These are phyloP conservation scores for Umbelopsis sp. DNA, from an alignment of 371 early-diverging fungal genomes.

Conservation along the genomic window DNA sequence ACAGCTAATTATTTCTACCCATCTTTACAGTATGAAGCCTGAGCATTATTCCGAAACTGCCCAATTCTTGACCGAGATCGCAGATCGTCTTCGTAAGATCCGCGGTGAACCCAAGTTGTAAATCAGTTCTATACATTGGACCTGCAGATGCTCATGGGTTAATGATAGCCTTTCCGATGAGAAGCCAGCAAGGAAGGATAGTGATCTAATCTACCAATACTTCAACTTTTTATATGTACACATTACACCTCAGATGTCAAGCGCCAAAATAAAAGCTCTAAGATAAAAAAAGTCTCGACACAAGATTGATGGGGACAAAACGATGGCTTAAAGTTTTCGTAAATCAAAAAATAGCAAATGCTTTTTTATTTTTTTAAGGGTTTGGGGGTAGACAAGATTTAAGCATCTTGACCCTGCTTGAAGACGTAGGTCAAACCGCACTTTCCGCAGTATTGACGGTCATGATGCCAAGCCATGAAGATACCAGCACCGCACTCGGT, in stretches of 20 bases:
- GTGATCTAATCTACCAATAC: too few relatives aligned
- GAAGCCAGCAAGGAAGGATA: too few relatives aligned
- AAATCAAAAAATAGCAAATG: not conserved
- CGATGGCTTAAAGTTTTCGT: too few relatives aligned
- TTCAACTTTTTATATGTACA: too few relatives aligned
- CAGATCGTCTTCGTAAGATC: constrained; percentile 36
- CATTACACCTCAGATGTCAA: too few relatives aligned
- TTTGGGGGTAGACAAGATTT: not conserved
- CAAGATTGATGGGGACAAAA: too few relatives aligned
- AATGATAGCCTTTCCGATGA: not conserved
- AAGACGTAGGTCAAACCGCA: constrained; percentile 62
- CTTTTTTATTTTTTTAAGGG: constrained; percentile 1
- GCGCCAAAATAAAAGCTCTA: not conserved
- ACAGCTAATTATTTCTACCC: constrained; percentile 4
- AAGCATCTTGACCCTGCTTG: constrained; percentile 32
- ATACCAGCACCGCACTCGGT: constrained; percentile 96
- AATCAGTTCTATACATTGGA: not conserved
- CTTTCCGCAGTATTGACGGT: constrained; percentile 94
- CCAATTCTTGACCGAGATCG: constrained; percentile 79
- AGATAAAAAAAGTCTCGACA: not conserved
- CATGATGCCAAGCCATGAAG: constrained; percentile 97
- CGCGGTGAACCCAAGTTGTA: constrained; percentile 16
- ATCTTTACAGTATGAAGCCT: constrained; percentile 52
- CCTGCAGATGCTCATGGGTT: constrained; percentile 12
- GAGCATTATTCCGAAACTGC: constrained; percentile 81